Base-by-base conservation (phyloP, 108 stramenopile genomes). In the Cyclotella choctawhatcheeana region DNA sequence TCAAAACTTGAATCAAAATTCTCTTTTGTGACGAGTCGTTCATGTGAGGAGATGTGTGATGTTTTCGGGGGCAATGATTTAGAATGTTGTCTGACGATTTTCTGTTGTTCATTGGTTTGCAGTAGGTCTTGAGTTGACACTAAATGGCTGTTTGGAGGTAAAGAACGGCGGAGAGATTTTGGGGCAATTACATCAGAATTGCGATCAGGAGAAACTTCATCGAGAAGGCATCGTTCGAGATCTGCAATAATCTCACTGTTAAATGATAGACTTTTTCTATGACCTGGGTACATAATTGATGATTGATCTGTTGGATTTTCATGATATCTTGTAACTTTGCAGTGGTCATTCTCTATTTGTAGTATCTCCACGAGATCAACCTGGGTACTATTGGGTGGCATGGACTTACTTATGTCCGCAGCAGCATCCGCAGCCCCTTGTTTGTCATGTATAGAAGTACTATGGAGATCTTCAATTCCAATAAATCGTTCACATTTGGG, bases 11-110 rank as follows among this genome's bases (percentile, higher is more conserved):
- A 8, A 48, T 48, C 17, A 48, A 48, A 48, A 4, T 48, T 10
- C n/a, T 48, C 18, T 4, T 6, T 12, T 8, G 37, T 12, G 37
- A 10, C 18, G 8, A n/a, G 16, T 8, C 17, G 17, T 48, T 48
- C 17, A 4, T n/a, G 4, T n/a, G 47, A n/a, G 4, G 18, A 10
- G 4, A n/a, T n/a, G 8, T 48, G 47, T 4, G 47, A n/a, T 48
- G 8, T 48, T n/a, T 48, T 48, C 17, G 47, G 47, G 18, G 47
- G 47, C 47, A 48, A 48, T 48, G 47, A 48, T n/a, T 48, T 48
- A 48, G 17, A n/a, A n/a, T 10, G 18, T 48, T 48, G 47, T n/a
- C 47, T 10, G 4, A n/a, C 17, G 18, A n/a, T n/a, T 8, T n/a
- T 4, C 17, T 10, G 17, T 17, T 4, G 12, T 48, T 4, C 8